Conservation (phyloP, 306 rosid genomes). For the Gastrolobium bilobum region DNA sequence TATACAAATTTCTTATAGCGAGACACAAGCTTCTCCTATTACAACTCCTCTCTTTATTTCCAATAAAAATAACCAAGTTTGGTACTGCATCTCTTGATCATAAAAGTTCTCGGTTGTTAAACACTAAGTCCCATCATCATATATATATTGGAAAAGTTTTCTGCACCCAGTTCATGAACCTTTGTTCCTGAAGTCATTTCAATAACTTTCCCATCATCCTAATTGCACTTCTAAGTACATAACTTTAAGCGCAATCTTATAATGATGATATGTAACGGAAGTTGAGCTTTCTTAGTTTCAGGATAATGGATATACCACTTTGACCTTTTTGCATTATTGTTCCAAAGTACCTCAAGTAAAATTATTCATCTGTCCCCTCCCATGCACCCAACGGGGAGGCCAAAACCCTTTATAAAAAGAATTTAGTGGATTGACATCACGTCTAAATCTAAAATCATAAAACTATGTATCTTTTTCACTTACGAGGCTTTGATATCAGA, state of each 20-base stretch:
- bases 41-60: background rate
- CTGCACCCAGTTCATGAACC: slow-evolving; percentile 34
- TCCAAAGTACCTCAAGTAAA: background rate
- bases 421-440: no score
- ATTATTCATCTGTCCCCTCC: slow-evolving; percentile 22
- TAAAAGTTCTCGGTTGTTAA: slow-evolving; percentile 35
- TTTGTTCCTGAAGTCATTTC: slow-evolving; percentile 25
- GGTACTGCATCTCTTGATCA: slow-evolving; percentile 32
- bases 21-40: background rate
- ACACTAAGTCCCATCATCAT: slow-evolving; percentile 35
- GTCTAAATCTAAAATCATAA: no score
- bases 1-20: background rate
- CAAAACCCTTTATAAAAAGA: no score
- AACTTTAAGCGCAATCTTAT: slow-evolving; percentile 49
- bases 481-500: no score
- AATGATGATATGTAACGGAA: slow-evolving; percentile 38
- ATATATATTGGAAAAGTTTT: background rate
- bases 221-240: slow-evolving; percentile 43
- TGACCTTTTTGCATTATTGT: slow-evolving; percentile 18
- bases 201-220: slow-evolving; percentile 36
- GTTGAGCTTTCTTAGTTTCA: slow-evolving; percentile 33
- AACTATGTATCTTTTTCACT: no score
- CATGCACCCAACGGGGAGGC: slow-evolving; percentile 53
- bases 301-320: slow-evolving; percentile 25
- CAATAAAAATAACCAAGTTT: slow-evolving; percentile 1